A percentile compares a stretch with the other conserved stretches of the same genome.
phyloP scores from a whole-genome alignment of 208 protist species.

The Strigomonas galati region DNA sequence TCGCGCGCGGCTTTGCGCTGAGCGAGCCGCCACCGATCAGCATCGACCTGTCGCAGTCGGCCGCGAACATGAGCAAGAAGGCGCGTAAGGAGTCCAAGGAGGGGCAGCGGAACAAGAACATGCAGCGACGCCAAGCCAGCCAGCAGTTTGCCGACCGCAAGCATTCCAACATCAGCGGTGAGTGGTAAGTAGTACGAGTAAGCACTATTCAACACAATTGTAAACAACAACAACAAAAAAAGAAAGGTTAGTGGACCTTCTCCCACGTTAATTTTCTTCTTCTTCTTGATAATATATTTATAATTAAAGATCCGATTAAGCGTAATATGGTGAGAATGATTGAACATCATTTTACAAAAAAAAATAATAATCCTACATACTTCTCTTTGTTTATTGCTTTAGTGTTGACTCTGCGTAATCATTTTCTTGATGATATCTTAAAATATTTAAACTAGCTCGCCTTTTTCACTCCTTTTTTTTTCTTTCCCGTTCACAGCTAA shows the following conservation, averaged over 20 bases:
- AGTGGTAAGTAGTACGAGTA: slow-evolving; percentile 43
- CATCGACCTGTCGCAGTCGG: slow-evolving; percentile 90
- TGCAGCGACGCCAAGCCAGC: slow-evolving; percentile 43
- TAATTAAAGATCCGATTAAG: not conserved
- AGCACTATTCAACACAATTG: not conserved
- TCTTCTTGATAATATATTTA: slow-evolving; percentile 1
- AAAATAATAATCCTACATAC: not conserved
- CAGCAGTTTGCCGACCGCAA: slow-evolving; percentile 44
- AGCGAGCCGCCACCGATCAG: slow-evolving; percentile 89
- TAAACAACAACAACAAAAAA: not conserved
- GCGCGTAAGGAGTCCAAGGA: slow-evolving; percentile 62
- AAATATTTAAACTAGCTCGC: too few relatives aligned
- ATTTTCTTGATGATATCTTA: too few relatives aligned
- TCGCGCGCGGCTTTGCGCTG: slow-evolving; percentile 92
- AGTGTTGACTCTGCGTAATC: too few relatives aligned
- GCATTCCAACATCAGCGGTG: slow-evolving; percentile 84
- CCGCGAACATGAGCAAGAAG: slow-evolving; percentile 90
- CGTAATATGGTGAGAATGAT: slow-evolving; percentile 9
- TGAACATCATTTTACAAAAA: not conserved
- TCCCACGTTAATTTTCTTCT: slow-evolving; percentile 15
- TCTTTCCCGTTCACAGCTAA: too few relatives aligned
- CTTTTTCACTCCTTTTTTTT: not conserved
- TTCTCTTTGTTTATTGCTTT: not conserved
- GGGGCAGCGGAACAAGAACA: slow-evolving; percentile 72
- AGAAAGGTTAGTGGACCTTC: not conserved